Evolutionary conservation across 1,139 yeast species (phyloP).

Genomic region (Hemisphaericaspora lyxosophila): DNA sequence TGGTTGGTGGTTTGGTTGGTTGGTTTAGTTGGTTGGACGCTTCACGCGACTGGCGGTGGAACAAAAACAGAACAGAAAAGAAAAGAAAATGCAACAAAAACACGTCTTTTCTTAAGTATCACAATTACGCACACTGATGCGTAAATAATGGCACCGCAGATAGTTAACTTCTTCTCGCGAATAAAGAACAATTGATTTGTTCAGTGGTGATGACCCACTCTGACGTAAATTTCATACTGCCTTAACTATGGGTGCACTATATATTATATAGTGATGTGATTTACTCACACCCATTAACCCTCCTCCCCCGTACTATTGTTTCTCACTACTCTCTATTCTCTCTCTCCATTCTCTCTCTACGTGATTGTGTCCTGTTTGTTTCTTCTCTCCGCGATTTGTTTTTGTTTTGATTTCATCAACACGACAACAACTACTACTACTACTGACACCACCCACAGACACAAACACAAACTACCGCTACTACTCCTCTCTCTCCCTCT

Average conservation of each 20-base stretch:
- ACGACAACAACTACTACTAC: background rate
- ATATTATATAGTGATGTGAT: background rate
- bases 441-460: background rate
- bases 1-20: too few relatives aligned
- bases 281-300: background rate
- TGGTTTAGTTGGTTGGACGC: too few relatives aligned
- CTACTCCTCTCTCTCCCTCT: too few relatives aligned
- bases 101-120: slow-evolving; percentile 5
- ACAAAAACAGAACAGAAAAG: too few relatives aligned
- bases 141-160: slow-evolving; percentile 12
- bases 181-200: background rate
- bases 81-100: background rate
- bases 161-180: slow-evolving; percentile 5
- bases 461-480: background rate
- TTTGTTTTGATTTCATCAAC: background rate
- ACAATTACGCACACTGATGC: slow-evolving; percentile 10
- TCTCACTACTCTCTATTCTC: too few relatives aligned
- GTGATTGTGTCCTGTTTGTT: slow-evolving; percentile 1
- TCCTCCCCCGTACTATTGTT: background rate
- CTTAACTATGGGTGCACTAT: background rate
- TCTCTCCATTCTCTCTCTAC: background rate
- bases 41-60: too few relatives aligned
- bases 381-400: slow-evolving; percentile 2
- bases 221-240: slow-evolving; percentile 2
- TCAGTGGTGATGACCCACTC: background rate